Evolutionary conservation across 2,329 filamentous ascomycete species (phyloP).

Genomic region (Monascus ruber): DNA sequence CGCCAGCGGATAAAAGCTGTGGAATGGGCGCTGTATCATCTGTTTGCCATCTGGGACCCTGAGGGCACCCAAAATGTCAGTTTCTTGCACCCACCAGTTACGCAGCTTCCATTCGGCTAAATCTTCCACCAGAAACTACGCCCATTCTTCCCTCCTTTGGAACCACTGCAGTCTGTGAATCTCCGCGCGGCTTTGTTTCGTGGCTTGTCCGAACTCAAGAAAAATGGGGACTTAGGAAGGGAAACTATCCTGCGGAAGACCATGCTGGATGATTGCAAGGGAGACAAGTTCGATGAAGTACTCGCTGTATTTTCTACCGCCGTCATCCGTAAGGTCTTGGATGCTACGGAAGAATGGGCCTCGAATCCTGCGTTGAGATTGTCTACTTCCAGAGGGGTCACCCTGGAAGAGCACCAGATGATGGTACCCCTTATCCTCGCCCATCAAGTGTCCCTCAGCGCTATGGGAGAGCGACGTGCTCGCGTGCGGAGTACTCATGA

Average conservation of each 20-base stretch:
- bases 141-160: constrained; percentile 80
- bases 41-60: constrained; percentile 75
- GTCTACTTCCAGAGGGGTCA: constrained; percentile 39
- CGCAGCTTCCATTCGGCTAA: background rate
- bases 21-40: constrained; percentile 83
- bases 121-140: constrained; percentile 62
- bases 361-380: constrained; percentile 44
- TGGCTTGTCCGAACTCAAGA: constrained; percentile 74
- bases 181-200: constrained; percentile 74
- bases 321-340: constrained; percentile 60
- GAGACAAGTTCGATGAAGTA: constrained; percentile 79
- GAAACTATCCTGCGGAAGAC: constrained; percentile 79
- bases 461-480: constrained; percentile 49
- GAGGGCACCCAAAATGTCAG: constrained; percentile 61
- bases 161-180: constrained; percentile 83
- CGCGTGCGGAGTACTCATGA: constrained; percentile 47
- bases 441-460: constrained; percentile 56
- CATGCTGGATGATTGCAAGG: constrained; percentile 93
- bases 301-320: constrained; percentile 72
- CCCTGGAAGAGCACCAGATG: constrained; percentile 22
- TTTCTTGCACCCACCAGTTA: background rate
- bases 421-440: constrained; percentile 60
- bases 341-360: constrained; percentile 28
- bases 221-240: constrained; percentile 67
- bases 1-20: constrained; percentile 71